These are phyloP conservation scores for Teratosphaeria viscida DNA, from an alignment of 2,329 filamentous ascomycete species.

Conservation along the genomic window DNA sequence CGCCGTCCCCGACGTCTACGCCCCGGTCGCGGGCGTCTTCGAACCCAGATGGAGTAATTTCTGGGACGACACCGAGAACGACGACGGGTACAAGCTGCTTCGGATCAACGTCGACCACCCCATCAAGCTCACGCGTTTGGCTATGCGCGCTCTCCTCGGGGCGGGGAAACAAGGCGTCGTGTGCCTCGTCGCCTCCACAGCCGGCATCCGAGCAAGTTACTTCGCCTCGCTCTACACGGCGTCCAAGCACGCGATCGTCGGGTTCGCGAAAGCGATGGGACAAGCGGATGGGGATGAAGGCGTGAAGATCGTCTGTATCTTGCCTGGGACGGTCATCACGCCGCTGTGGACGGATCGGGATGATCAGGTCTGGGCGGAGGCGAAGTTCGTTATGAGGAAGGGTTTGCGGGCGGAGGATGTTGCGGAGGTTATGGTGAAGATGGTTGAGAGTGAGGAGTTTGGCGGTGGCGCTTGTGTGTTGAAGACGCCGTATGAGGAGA, in stretches of 20 bases:
- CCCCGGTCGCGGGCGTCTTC: conserved; percentile 26
- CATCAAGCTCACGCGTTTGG: conserved; percentile 31
- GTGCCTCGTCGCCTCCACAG: conserved; percentile 23
- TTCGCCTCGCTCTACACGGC: conserved; percentile 27
- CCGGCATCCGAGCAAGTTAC: conserved; percentile 24
- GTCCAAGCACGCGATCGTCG: conserved; percentile 30
- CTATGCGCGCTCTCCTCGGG: conserved; percentile 22
- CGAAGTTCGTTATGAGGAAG: conserved; percentile 7
- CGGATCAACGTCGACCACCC: conserved; percentile 30
- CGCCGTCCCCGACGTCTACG: neutral
- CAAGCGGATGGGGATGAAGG: conserved; percentile 23
- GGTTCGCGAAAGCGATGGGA: conserved; percentile 28
- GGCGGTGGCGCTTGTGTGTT: conserved; percentile 14
- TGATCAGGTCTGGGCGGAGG: conserved; percentile 15
- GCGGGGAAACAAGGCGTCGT: conserved; percentile 29
- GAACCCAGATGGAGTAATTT: conserved; percentile 28
- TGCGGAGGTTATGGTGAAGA: conserved; percentile 11
- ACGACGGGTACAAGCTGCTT: conserved; percentile 23
- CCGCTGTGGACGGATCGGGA: conserved; percentile 28
- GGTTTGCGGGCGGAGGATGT: conserved; percentile 12
- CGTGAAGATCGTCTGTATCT: conserved; percentile 26
- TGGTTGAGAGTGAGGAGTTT: conserved; percentile 12
- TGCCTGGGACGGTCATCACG: conserved; percentile 23
- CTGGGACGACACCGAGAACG: conserved; percentile 27
- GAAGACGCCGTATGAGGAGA: conserved; percentile 5